Evolutionary conservation across 2,329 filamentous ascomycete species (phyloP).

Genomic region (Colletotrichum sublineola): DNA sequence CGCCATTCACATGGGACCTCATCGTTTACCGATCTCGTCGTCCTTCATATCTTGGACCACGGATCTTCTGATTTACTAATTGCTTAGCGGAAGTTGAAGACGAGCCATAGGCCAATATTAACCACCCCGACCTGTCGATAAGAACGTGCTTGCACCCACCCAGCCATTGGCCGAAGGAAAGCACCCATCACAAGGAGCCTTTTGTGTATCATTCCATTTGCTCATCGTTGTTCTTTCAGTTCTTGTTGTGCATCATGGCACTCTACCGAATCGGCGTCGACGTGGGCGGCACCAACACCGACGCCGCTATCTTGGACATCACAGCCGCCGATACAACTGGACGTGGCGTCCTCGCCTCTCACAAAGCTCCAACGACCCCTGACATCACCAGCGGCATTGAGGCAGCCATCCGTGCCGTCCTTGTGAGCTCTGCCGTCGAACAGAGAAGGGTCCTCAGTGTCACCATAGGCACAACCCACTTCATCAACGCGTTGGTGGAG

Average conservation of each 20-base stretch:
- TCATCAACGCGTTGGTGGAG: constrained; percentile 64
- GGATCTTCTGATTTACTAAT: too few species aligned
- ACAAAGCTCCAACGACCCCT: constrained; percentile 63
- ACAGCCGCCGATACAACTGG: constrained; percentile 50
- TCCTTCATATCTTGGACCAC: too few species aligned
- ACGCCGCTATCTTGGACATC: constrained; percentile 60
- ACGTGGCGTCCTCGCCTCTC: constrained; percentile 59
- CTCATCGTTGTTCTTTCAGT: too few species aligned
- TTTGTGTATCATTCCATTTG: too few species aligned
- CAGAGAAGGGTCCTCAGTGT: constrained; percentile 58
- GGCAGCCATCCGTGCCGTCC: constrained; percentile 58
- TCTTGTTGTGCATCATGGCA: constrained; percentile 46
- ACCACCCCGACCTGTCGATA: too few species aligned
- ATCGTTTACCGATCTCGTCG: too few species aligned
- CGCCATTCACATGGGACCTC: too few species aligned
- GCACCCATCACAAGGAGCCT: too few species aligned
- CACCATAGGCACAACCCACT: constrained; percentile 65
- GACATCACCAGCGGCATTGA: constrained; percentile 65
- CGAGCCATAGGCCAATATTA: too few species aligned
- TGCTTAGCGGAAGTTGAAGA: too few species aligned
- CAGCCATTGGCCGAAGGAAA: too few species aligned
- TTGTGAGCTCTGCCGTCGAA: constrained; percentile 54
- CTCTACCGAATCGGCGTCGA: constrained; percentile 61
- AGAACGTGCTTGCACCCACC: too few species aligned
- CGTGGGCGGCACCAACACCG: constrained; percentile 58